phyloP scores from a whole-genome alignment of 352 stramenopile species.

The Hyaloperonospora arabidopsidis region DNA sequence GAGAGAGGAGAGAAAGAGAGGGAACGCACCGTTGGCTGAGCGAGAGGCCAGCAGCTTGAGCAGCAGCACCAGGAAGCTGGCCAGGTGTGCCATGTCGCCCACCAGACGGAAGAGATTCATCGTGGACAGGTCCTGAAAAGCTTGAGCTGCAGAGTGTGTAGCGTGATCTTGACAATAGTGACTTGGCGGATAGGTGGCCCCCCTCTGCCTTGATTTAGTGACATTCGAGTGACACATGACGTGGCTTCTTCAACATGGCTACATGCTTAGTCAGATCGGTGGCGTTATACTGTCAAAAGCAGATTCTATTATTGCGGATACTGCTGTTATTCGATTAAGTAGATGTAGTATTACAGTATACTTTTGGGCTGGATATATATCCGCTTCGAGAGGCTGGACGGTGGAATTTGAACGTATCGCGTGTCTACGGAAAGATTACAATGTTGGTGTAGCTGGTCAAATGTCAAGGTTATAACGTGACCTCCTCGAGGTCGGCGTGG shows the following conservation, averaged over 20 bases:
- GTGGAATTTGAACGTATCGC: no score
- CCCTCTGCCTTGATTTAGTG: slow-evolving; percentile 18
- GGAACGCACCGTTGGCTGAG: slow-evolving; percentile 49
- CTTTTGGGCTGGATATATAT: no score
- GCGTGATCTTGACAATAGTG: background rate
- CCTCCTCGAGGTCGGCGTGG: no score
- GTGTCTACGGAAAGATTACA: no score
- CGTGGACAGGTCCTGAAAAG: background rate
- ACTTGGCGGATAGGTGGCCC: slow-evolving; percentile 1
- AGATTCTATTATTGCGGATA: no score
- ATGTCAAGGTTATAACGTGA: no score
- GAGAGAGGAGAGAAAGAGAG: background rate
- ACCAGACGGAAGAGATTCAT: slow-evolving; percentile 97
- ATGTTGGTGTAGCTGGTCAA: no score
- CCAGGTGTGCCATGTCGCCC: slow-evolving; percentile 98
- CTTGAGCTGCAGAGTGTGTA: background rate
- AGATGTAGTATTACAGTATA: no score
- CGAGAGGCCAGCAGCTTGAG: slow-evolving; percentile 90
- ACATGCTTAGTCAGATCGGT: no score
- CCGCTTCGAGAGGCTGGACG: no score
- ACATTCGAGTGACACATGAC: slow-evolving; percentile 26
- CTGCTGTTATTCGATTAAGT: no score
- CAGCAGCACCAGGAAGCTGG: slow-evolving; percentile 98
- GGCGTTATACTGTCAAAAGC: no score
- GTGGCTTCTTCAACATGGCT: slow-evolving; percentile 8